These are phyloP conservation scores for Agaricus sinodeliciosus DNA, from an alignment of 768 basidiomycete genomes.

Conservation along the genomic window DNA sequence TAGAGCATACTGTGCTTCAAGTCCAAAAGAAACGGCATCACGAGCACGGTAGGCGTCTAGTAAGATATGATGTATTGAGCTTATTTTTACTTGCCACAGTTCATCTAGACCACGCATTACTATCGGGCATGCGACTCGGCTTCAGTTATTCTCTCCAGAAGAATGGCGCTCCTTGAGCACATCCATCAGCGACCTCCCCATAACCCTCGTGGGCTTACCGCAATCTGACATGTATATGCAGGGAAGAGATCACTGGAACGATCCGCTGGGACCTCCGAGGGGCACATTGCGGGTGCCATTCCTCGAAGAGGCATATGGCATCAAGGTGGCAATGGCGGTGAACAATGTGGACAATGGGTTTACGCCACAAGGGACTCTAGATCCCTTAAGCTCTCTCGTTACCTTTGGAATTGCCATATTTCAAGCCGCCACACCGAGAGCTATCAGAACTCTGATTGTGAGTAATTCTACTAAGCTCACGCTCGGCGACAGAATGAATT, in stretches of 20 bases:
- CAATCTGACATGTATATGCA: conserved; percentile 69
- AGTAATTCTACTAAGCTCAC: conserved; percentile 15
- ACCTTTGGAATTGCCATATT: conserved; percentile 54
- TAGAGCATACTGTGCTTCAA: conserved; percentile 13
- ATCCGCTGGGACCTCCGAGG: conserved; percentile 38
- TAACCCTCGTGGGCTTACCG: conserved; percentile 50
- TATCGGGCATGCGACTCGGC: conserved; percentile 56
- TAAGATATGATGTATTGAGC: not conserved
- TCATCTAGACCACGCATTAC: conserved; percentile 32
- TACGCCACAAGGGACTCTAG: conserved; percentile 60
- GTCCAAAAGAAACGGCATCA: conserved; percentile 11
- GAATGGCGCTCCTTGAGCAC: conserved; percentile 40
- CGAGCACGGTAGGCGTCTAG: not conserved
- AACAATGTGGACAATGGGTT: conserved; percentile 66
- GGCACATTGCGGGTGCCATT: conserved; percentile 49
- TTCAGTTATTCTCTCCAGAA: conserved; percentile 39
- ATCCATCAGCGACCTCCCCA: conserved; percentile 37
- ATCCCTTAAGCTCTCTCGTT: conserved; percentile 49
- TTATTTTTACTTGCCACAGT: conserved; percentile 15
- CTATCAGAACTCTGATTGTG: conserved; percentile 43
- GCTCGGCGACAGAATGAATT: not conserved
- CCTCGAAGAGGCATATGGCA: conserved; percentile 34
- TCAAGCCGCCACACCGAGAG: conserved; percentile 44
- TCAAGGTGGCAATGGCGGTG: conserved; percentile 50
- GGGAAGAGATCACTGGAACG: conserved; percentile 33